Evolutionary conservation across 108 stramenopile species (phyloP).

Genomic region (Stephanodiscus minutulus): DNA sequence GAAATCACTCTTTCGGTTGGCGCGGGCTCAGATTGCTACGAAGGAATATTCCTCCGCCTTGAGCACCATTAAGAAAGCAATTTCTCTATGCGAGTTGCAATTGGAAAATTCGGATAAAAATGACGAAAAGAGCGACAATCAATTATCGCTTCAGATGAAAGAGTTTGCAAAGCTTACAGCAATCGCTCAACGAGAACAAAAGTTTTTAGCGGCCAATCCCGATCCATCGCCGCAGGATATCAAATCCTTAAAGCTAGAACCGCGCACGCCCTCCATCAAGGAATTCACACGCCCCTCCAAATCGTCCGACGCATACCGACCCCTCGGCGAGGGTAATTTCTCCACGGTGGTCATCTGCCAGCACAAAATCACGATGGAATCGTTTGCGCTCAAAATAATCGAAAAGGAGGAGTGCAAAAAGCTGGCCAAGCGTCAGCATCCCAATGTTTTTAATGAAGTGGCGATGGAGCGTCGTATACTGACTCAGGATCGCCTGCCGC

Average conservation of each 20-base stretch:
- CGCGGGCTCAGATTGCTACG: conserved; percentile 70
- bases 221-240: conserved; percentile 11
- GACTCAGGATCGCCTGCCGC: conserved; percentile 59
- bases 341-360: conserved; percentile 73
- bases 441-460: conserved; percentile 95
- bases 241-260: conserved; percentile 60
- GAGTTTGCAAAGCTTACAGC: conserved; percentile 60
- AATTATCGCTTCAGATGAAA: conserved; percentile 37
- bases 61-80: conserved; percentile 37
- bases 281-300: conserved; percentile 74
- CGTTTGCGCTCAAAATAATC: conserved; percentile 96
- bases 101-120: conserved; percentile 8
- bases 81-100: conserved; percentile 5
- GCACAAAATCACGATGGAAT: conserved; percentile 83
- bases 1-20: conserved; percentile 80
- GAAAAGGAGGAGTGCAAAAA: conserved; percentile 91
- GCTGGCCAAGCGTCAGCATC: conserved; percentile 89
- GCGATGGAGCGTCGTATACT: conserved; percentile 94
- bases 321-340: conserved; percentile 90
- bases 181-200: conserved; percentile 35
- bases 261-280: conserved; percentile 67
- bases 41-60: conserved; percentile 50
- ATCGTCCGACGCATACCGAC: conserved; percentile 62
- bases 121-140: conserved; percentile 18
- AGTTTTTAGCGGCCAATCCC: conserved; percentile 5